Conservation (phyloP, 352 stramenopile species). For the Phytophthora lateralis region DNA sequence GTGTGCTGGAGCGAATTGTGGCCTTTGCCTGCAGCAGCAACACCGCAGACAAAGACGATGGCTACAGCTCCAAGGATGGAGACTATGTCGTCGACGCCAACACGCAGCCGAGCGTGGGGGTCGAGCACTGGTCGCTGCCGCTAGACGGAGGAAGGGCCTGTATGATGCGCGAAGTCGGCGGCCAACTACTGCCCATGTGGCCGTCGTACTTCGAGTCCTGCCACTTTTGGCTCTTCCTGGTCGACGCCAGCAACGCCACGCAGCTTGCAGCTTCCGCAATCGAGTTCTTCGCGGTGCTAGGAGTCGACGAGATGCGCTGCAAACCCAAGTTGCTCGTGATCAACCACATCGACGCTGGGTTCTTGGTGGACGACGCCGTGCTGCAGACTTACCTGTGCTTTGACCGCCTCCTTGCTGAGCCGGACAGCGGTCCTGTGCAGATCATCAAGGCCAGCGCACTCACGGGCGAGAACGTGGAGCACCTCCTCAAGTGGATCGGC, state of each 20-base stretch:
- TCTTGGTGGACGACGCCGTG: slow-evolving; percentile 50
- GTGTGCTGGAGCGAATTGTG: slow-evolving; percentile 48
- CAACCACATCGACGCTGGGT: slow-evolving; percentile 69
- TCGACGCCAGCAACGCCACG: slow-evolving; percentile 63
- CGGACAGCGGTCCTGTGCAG: slow-evolving; percentile 42
- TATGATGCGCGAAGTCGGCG: slow-evolving; percentile 68
- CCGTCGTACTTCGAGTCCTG: slow-evolving; percentile 65
- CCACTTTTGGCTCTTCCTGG: slow-evolving; percentile 74
- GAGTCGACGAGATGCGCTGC: slow-evolving; percentile 50
- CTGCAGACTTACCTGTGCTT: slow-evolving; percentile 62
- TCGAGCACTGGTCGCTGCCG: slow-evolving; percentile 61
- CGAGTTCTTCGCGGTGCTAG: slow-evolving; percentile 71
- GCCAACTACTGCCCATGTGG: slow-evolving; percentile 75
- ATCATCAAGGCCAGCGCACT: slow-evolving; percentile 66
- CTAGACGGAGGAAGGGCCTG: slow-evolving; percentile 42
- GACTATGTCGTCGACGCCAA: slow-evolving; percentile 29
- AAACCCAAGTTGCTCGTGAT: slow-evolving; percentile 74
- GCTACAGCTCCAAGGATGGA: slow-evolving; percentile 19
- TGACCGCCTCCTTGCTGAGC: slow-evolving; percentile 46
- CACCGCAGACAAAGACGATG: slow-evolving; percentile 13
- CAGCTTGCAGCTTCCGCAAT: slow-evolving; percentile 55
- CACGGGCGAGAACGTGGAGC: slow-evolving; percentile 62
- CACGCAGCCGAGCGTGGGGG: slow-evolving; percentile 67
- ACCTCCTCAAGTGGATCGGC: slow-evolving; percentile 61
- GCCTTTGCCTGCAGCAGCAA: slow-evolving; percentile 28